A percentile compares a stretch with the other conserved stretches of the same genome.
Evolutionary conservation across 352 stramenopile genomes (phyloP).

Genomic region (Albugo laibachii): DNA sequence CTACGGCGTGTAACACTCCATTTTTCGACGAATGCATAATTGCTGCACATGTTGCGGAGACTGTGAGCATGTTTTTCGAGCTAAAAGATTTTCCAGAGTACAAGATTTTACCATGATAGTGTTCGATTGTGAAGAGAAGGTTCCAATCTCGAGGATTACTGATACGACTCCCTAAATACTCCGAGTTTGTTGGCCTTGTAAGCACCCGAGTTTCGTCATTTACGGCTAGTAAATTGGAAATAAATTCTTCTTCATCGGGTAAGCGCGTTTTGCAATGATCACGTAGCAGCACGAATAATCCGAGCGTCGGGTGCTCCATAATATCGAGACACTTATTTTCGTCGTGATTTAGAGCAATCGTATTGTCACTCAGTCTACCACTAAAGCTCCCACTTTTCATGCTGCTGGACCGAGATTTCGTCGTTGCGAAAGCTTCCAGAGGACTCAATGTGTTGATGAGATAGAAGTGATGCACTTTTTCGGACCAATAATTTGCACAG

Average conservation of each 20-base stretch:
- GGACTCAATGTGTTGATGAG: constrained; percentile 42
- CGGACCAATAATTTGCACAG: constrained; percentile 72
- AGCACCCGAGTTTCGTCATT: constrained; percentile 33
- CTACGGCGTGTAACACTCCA: constrained; percentile 41
- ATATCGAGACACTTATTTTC: constrained; percentile 33
- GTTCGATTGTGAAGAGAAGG: constrained; percentile 50
- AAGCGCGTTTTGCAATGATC: constrained; percentile 43
- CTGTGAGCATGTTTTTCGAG: constrained; percentile 43
- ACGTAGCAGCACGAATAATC: constrained; percentile 48
- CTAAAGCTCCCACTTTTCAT: background rate
- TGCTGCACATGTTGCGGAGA: constrained; percentile 54
- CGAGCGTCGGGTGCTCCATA: constrained; percentile 52
- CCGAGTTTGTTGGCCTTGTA: constrained; percentile 29
- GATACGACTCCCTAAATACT: constrained; percentile 20
- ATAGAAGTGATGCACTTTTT: constrained; percentile 69
- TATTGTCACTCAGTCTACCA: constrained; percentile 1
- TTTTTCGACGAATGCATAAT: constrained; percentile 79
- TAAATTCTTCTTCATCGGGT: constrained; percentile 56
- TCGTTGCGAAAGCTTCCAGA: constrained; percentile 12
- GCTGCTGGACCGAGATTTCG: background rate
- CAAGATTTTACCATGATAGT: constrained; percentile 47
- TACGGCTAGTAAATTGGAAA: constrained; percentile 51
- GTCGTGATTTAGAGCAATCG: background rate
- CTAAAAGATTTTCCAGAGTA: constrained; percentile 57
- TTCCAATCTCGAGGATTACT: constrained; percentile 55